Evolutionary conservation across 441 rosid species (phyloP).

Genomic region (Gossypium lobatum): DNA sequence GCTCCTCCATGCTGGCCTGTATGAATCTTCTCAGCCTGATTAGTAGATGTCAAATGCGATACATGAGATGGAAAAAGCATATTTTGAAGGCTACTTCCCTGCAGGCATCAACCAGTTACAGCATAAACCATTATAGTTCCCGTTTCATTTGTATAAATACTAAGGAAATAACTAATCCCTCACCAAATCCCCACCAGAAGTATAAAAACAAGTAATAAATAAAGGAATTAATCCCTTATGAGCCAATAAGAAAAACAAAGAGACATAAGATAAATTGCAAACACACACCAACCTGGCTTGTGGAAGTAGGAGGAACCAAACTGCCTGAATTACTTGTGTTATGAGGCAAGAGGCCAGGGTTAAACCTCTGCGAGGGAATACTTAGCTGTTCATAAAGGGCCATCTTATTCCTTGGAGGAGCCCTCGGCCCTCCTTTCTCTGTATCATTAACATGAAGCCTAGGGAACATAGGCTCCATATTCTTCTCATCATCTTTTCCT

Average conservation of each 20-base stretch:
- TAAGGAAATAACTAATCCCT: background rate
- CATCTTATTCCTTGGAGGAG: conserved; percentile 99
- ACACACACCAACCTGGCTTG: conserved; percentile 46
- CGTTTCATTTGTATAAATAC: background rate
- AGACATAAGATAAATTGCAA: conserved; percentile 7
- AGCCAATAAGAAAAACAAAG: background rate
- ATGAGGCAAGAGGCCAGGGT: conserved; percentile 29
- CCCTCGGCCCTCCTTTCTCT: conserved; percentile 84
- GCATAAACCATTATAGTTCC: background rate
- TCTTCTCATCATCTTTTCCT: conserved; percentile 63
- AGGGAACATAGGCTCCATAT: conserved; percentile 75
- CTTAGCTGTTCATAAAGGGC: conserved; percentile 92
- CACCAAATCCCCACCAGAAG: background rate
- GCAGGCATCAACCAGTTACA: conserved; percentile 19
- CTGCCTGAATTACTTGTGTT: conserved; percentile 18
- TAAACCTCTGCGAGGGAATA: conserved; percentile 74
- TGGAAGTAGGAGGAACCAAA: conserved; percentile 39
- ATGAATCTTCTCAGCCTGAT: conserved; percentile 31
- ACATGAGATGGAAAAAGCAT: conserved; percentile 21
- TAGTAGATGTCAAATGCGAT: conserved; percentile 26
- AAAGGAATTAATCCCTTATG: background rate
- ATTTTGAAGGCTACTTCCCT: conserved; percentile 44
- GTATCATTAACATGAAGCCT: conserved; percentile 85
- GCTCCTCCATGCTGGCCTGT: conserved; percentile 28
- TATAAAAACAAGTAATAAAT: background rate